Conservation (phyloP, 495 filamentous ascomycete genomes). For the Aspergillus conjunctus region DNA sequence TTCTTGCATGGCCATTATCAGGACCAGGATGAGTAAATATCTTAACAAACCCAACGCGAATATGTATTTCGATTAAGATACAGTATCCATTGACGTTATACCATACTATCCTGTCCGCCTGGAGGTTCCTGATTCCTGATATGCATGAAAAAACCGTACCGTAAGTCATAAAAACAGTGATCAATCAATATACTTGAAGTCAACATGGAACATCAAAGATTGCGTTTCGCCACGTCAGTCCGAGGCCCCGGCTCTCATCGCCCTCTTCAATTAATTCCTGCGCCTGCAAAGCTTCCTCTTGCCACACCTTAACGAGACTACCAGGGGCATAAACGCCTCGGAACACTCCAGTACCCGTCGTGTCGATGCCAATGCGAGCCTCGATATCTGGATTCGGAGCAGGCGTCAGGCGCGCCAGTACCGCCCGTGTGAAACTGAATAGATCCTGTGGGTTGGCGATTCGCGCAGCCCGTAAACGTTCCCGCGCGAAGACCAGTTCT, state of each 20-base stretch:
- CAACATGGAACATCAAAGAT: constrained; percentile 69
- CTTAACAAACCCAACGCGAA: neutral
- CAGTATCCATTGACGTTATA: neutral
- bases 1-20: neutral
- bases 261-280: constrained; percentile 64
- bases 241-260: constrained; percentile 41
- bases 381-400: constrained; percentile 68
- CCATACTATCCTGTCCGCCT: no score
- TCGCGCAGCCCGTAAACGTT: constrained; percentile 80
- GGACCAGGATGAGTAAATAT: no score
- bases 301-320: constrained; percentile 83
- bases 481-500: constrained; percentile 82
- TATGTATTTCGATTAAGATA: neutral
- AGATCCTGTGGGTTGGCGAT: constrained; percentile 81
- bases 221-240: constrained; percentile 71
- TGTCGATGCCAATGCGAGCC: constrained; percentile 63
- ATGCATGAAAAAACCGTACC: no score
- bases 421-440: constrained; percentile 77
- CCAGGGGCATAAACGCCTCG: constrained; percentile 84
- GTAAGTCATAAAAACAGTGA: neutral
- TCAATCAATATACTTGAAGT: neutral
- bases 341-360: constrained; percentile 70
- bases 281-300: constrained; percentile 72
- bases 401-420: constrained; percentile 71
- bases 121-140: no score